Evolutionary conservation across 257 asterid genomes (phyloP), one percentile per base, ranked within the genome.

Genomic region (Gentiana macrophylla): DNA sequence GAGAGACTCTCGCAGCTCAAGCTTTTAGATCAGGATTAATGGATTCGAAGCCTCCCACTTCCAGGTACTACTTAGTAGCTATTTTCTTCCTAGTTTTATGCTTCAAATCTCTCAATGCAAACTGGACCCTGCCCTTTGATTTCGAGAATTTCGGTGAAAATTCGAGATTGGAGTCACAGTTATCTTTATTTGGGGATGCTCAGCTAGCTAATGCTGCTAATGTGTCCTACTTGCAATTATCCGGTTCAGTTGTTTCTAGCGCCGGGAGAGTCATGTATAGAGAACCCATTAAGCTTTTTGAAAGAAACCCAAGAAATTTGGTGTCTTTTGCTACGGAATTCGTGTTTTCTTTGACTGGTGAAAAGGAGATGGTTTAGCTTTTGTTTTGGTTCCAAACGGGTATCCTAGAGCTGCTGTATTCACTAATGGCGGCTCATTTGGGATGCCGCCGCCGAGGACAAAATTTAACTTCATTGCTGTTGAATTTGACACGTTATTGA

Each of bases 101-200:
- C 79, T 70, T 70, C 66, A 58, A 59, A 46, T 61, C 35, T 32
- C 45, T 62, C 49, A 64, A 67, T 67, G 86, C 85, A 60, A 77
- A 72, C 60, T 67, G 74, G 33, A 78, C 62, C 46, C 58, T 73
- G 34, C 52, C 81, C 1, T 82, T 91, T 70, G 57, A 60, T 53
- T 80, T 74, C 71, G 66, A 75, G 77, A 72, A 72, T 63, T 80
- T 80, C 32, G 80, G 72, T 62, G 65, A 78, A 71, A 81, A 67
- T 71, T 74, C 83, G 3, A 70, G 74, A 68, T 77, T 81, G 70
- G 70, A 67, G 77, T 77, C 94, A 1, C 59, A 65, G 62, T 52
- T 84, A 69, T 77, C 80, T 57, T 76, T 87, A 49, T 77, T 57
- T 72, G 98, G 98, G 59, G 94, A 83, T 69, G 92, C 94, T 59